Evolutionary conservation across 257 asterid genomes (phyloP).

Genomic region (Handroanthus guayacan): DNA sequence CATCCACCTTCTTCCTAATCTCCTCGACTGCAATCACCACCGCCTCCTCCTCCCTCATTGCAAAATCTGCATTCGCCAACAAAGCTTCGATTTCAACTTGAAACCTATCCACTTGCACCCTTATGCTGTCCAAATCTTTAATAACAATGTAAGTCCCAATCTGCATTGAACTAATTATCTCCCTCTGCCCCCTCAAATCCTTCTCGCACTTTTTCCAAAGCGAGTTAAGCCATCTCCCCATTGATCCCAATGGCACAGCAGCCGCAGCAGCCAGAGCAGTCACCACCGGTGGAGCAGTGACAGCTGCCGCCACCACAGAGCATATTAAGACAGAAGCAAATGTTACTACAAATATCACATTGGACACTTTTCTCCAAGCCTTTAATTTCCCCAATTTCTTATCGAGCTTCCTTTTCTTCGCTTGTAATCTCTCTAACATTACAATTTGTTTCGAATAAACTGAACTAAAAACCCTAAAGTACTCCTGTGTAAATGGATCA

Average conservation of each 20-base stretch:
- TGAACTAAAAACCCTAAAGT: constrained; percentile 55
- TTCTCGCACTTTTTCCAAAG: constrained; percentile 68
- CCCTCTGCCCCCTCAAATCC: constrained; percentile 63
- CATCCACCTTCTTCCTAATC: constrained; percentile 58
- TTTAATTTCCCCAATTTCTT: constrained; percentile 51
- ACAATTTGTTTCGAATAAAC: constrained; percentile 54
- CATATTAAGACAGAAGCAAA: constrained; percentile 69
- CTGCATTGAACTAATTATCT: constrained; percentile 58
- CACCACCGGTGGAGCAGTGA: constrained; percentile 73
- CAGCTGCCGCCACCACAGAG: constrained; percentile 81
- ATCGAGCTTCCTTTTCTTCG: constrained; percentile 59
- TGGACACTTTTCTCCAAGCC: constrained; percentile 68
- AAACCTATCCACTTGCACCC: constrained; percentile 59
- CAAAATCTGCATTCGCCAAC: constrained; percentile 58
- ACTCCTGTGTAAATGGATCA: constrained; percentile 69
- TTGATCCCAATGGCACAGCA: constrained; percentile 71
- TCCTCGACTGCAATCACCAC: constrained; percentile 62
- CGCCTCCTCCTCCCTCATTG: constrained; percentile 46
- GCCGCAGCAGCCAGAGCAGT: constrained; percentile 76
- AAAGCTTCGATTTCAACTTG: constrained; percentile 59
- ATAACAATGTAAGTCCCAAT: constrained; percentile 59
- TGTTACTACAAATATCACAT: constrained; percentile 62
- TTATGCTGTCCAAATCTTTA: constrained; percentile 65
- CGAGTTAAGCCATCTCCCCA: constrained; percentile 70
- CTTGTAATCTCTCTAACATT: constrained; percentile 57